Percentiles rank a stretch among this genome's conserved stretches.
Evolutionary conservation across 202 grass and related monocot genomes (phyloP).

Genomic region (Digitaria exilis): DNA sequence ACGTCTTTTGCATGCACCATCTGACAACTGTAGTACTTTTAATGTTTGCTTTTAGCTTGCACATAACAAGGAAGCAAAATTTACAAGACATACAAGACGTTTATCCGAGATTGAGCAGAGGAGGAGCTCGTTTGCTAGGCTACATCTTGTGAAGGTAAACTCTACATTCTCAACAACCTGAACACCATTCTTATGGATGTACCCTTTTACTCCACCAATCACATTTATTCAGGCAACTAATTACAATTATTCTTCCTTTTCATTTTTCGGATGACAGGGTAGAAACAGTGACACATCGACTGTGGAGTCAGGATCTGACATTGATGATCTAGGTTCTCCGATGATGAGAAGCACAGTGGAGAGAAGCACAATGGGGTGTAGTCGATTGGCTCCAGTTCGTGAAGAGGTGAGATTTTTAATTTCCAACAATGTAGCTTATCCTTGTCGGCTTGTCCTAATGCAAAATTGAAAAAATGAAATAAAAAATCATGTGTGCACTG

Average conservation of each 20-base stretch:
- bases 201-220: not conserved
- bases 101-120: slow-evolving; percentile 76
- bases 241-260: slow-evolving; percentile 6
- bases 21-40: slow-evolving; percentile 10
- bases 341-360: slow-evolving; percentile 55
- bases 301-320: slow-evolving; percentile 83
- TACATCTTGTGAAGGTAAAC: slow-evolving; percentile 71
- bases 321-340: slow-evolving; percentile 80
- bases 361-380: slow-evolving; percentile 55
- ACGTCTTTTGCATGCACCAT: not conserved
- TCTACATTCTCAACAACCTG: not conserved
- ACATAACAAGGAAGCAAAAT: slow-evolving; percentile 61
- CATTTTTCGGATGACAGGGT: slow-evolving; percentile 48
- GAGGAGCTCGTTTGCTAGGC: slow-evolving; percentile 59
- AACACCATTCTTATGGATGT: not conserved
- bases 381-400: slow-evolving; percentile 81
- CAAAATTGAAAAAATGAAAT: not conserved
- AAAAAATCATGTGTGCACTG: not conserved
- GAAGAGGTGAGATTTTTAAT: slow-evolving; percentile 60
- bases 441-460: not conserved
- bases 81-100: slow-evolving; percentile 62
- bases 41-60: slow-evolving; percentile 58
- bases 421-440: not conserved
- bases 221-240: slow-evolving; percentile 16
- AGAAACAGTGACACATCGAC: slow-evolving; percentile 83